Evolutionary conservation across 192 early-diverging fungal genomes (phyloP).

Genomic region (Podila clonocystis): DNA sequence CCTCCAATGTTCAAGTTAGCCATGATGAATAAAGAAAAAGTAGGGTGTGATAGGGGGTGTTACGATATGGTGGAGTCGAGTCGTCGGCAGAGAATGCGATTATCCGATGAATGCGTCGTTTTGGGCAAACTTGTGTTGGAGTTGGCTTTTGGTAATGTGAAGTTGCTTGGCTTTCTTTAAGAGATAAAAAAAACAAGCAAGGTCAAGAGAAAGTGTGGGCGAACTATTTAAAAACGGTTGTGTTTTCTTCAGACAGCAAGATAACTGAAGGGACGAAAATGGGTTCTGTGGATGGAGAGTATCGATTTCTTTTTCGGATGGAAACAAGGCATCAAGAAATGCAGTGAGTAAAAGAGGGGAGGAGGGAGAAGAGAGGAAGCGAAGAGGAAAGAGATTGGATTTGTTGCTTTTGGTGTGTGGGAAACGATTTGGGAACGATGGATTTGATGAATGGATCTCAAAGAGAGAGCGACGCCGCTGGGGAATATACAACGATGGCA

Average conservation of each 20-base stretch:
- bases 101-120: constrained; percentile 48
- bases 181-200: constrained; percentile 3
- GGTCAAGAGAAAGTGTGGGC: constrained; percentile 19
- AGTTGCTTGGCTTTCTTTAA: not conserved
- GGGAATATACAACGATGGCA: too few relatives aligned
- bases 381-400: not conserved
- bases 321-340: constrained; percentile 54
- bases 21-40: constrained; percentile 59
- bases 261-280: not conserved
- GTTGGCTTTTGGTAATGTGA: not conserved
- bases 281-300: constrained; percentile 34
- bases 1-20: constrained; percentile 88
- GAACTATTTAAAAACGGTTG: not conserved
- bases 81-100: constrained; percentile 34
- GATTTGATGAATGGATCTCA: not conserved
- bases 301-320: constrained; percentile 41
- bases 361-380: not conserved
- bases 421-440: not conserved
- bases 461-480: too few relatives aligned
- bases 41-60: not conserved
- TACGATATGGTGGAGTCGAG: constrained; percentile 51
- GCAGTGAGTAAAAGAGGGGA: constrained; percentile 22
- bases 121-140: constrained; percentile 38
- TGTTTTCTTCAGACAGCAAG: not conserved
- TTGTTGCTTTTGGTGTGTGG: not conserved